phyloP scores from a whole-genome alignment of 805 yeast genomes.

The Hanseniaspora taiwanica region DNA sequence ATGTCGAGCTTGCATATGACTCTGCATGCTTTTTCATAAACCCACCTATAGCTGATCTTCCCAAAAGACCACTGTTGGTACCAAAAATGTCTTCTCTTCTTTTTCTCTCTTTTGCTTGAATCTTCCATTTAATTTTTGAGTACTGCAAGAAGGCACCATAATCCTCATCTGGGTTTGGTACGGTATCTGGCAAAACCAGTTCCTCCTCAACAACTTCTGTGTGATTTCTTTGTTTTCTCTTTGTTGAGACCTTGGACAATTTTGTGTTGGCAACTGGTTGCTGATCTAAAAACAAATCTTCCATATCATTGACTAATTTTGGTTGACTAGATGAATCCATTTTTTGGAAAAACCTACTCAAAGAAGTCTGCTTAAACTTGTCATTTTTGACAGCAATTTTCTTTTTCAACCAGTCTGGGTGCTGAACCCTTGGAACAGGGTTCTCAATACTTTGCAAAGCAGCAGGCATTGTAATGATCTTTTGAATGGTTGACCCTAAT shows the following conservation, averaged over 20 bases:
- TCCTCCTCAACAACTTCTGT: conserved; percentile 35
- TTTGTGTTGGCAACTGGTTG: conserved; percentile 12
- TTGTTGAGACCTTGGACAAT: conserved; percentile 26
- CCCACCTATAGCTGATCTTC: conserved; percentile 49
- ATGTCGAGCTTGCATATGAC: conserved; percentile 56
- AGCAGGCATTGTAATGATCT: conserved; percentile 93
- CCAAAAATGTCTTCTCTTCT: conserved; percentile 78
- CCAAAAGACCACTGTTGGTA: conserved; percentile 34
- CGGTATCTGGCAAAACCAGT: conserved; percentile 27
- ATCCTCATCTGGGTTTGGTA: conserved; percentile 53
- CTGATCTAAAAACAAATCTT: conserved; percentile 43
- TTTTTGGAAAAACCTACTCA: conserved; percentile 43
- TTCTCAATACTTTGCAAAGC: conserved; percentile 78
- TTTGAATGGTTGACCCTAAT: conserved; percentile 83
- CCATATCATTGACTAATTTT: conserved; percentile 49
- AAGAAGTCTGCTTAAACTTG: conserved; percentile 55
- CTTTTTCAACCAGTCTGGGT: conserved; percentile 84
- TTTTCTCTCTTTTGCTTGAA: conserved; percentile 56
- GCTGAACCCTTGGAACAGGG: conserved; percentile 89
- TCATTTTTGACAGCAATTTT: conserved; percentile 49
- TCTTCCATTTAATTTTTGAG: conserved; percentile 80
- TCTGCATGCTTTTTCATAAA: conserved; percentile 72
- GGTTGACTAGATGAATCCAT: conserved; percentile 29
- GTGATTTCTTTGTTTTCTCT: conserved; percentile 20
- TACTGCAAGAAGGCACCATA: conserved; percentile 56